These are phyloP conservation scores for Diospyros kaki DNA, from an alignment of 148 eudicot species.

Conservation along the genomic window DNA sequence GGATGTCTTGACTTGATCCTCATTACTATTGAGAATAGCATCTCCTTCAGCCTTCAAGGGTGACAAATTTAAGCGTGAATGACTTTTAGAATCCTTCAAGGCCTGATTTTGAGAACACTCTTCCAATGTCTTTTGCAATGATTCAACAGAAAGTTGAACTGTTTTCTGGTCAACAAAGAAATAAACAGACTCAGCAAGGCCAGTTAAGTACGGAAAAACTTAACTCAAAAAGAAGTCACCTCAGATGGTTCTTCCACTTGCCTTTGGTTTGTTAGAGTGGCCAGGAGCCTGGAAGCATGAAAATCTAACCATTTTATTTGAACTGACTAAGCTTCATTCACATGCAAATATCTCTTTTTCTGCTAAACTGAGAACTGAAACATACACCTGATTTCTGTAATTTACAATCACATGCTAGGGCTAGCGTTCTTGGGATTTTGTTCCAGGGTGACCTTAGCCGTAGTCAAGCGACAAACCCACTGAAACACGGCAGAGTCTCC, in stretches of 20 bases:
- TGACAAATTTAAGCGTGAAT: slow-evolving; percentile 11
- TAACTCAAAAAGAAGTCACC: slow-evolving; percentile 9
- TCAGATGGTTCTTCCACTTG: slow-evolving; percentile 22
- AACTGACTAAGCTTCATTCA: slow-evolving; percentile 25
- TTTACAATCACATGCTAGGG: slow-evolving; percentile 19
- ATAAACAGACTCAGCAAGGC: slow-evolving; percentile 11
- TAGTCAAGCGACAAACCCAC: slow-evolving; percentile 81
- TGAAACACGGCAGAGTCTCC: slow-evolving; percentile 89
- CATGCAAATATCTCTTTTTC: slow-evolving; percentile 24
- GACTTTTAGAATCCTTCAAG: slow-evolving; percentile 14
- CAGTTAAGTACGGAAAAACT: not conserved
- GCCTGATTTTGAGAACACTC: slow-evolving; percentile 34
- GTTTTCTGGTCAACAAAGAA: slow-evolving; percentile 47
- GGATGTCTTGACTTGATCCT: slow-evolving; percentile 25
- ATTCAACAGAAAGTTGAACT: slow-evolving; percentile 48
- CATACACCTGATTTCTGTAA: slow-evolving; percentile 11
- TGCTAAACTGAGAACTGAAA: slow-evolving; percentile 15
- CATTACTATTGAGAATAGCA: slow-evolving; percentile 4
- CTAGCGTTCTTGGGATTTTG: slow-evolving; percentile 9
- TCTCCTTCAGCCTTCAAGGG: slow-evolving; percentile 24
- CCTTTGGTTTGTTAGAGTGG: slow-evolving; percentile 64
- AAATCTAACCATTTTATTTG: slow-evolving; percentile 59
- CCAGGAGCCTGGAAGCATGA: slow-evolving; percentile 64
- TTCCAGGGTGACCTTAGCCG: slow-evolving; percentile 57
- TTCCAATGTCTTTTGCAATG: slow-evolving; percentile 64